These are phyloP conservation scores for Tagetes erecta DNA, from an alignment of 129 eudicot genomes.

Conservation along the genomic window DNA sequence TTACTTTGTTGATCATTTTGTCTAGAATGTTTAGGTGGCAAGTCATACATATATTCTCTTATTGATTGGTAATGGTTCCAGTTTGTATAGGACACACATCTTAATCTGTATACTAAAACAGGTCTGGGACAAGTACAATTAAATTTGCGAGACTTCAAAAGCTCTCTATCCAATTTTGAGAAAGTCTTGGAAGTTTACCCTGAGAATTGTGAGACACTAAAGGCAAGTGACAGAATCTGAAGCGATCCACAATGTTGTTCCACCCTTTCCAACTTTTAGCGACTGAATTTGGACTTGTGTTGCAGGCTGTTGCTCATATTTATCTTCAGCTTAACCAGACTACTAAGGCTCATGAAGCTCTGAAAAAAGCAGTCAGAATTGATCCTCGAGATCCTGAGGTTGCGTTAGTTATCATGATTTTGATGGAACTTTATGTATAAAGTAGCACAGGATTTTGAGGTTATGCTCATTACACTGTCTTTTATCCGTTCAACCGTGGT, in stretches of 20 bases:
- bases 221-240: conserved; percentile 47
- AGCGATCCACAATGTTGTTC: not conserved
- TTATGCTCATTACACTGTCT: conserved; percentile 5
- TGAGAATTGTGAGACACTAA: conserved; percentile 88
- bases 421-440: not conserved
- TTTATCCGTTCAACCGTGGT: conserved; percentile 16
- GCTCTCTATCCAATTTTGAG: conserved; percentile 86
- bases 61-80: not conserved
- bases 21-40: conserved; percentile 1
- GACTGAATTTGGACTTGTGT: conserved; percentile 20
- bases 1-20: not conserved
- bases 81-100: too few relatives aligned
- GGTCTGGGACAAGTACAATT: conserved; percentile 97
- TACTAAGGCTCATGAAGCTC: conserved; percentile 77
- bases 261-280: not conserved
- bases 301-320: conserved; percentile 88
- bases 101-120: conserved; percentile 32
- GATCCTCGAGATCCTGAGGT: conserved; percentile 98
- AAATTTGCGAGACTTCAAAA: conserved; percentile 80
- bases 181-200: conserved; percentile 97
- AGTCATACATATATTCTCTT: conserved; percentile 3
- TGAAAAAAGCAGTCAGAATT: conserved; percentile 73
- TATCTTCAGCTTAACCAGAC: conserved; percentile 80
- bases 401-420: not conserved
- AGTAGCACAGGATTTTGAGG: conserved; percentile 1